Evolutionary conservation across 345 rosid species (phyloP).

Genomic region (Salix exigua): DNA sequence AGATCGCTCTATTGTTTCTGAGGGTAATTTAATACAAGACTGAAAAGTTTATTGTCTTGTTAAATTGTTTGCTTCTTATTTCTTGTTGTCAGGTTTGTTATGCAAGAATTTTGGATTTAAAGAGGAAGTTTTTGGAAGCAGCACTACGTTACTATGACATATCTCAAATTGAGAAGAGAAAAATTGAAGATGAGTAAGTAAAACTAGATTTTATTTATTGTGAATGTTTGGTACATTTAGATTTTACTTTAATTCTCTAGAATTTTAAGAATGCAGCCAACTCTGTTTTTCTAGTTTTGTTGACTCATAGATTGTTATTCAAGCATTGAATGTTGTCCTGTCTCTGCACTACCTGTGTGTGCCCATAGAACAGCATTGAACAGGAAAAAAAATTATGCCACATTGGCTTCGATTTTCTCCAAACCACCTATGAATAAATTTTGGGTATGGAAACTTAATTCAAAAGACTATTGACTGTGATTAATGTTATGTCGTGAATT

Average conservation of each 20-base stretch:
- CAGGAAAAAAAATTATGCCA: background rate
- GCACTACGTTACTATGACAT: conserved; percentile 89
- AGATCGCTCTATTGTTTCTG: background rate
- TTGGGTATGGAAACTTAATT: background rate
- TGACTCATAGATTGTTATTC: background rate
- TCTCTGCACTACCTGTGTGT: background rate
- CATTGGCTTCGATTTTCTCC: background rate
- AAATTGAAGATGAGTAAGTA: conserved; percentile 89
- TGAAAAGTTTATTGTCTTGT: conserved; percentile 8
- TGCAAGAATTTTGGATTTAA: conserved; percentile 95
- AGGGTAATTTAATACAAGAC: background rate
- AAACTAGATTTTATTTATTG: background rate
- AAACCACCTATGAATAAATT: background rate
- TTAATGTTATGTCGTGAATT: background rate
- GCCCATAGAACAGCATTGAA: background rate
- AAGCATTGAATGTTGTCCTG: background rate
- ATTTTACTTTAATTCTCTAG: background rate
- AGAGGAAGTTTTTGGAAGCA: conserved; percentile 94
- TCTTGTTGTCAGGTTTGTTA: conserved; percentile 64
- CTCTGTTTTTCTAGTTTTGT: background rate
- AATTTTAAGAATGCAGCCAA: background rate
- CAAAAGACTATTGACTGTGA: background rate
- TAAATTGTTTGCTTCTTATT: conserved; percentile 2
- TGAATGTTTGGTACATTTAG: background rate
- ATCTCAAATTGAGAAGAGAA: conserved; percentile 93